Percentiles rank a stretch among this genome's conserved stretches.
Conservation (phyloP, 768 basidiomycete genomes). For the Xerocomellus chrysenteron region DNA sequence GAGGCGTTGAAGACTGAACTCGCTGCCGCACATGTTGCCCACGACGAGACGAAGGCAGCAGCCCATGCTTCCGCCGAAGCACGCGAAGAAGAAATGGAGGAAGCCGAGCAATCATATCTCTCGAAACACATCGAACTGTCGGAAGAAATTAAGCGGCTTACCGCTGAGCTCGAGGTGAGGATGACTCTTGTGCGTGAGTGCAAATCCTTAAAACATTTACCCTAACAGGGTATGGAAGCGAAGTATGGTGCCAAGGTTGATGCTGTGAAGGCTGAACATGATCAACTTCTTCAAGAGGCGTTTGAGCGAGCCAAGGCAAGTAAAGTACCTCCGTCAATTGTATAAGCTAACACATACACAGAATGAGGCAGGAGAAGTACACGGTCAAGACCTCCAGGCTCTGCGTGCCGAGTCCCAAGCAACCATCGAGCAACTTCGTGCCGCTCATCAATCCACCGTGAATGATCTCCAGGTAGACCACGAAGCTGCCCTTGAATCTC, state of each 20-base stretch:
- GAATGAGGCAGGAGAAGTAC: conserved; percentile 69
- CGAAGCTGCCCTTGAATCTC: conserved; percentile 53
- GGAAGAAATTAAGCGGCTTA: conserved; percentile 55
- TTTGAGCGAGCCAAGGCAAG: conserved; percentile 78
- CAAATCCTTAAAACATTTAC: neutral
- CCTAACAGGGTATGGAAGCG: conserved; percentile 60
- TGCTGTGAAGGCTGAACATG: conserved; percentile 63
- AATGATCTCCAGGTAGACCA: conserved; percentile 67
- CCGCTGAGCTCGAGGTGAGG: conserved; percentile 64
- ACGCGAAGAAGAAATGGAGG: conserved; percentile 49
- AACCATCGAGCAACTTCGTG: conserved; percentile 67
- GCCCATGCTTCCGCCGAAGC: conserved; percentile 45
- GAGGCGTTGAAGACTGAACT: conserved; percentile 49
- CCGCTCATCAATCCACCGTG: conserved; percentile 58
- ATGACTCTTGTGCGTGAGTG: neutral
- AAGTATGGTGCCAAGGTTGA: conserved; percentile 68
- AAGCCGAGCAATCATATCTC: conserved; percentile 49
- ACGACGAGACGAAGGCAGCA: conserved; percentile 49
- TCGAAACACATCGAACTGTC: conserved; percentile 52
- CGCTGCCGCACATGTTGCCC: conserved; percentile 41
- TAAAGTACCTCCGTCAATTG: neutral
- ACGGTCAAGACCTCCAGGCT: conserved; percentile 67
- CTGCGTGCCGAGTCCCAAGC: conserved; percentile 65
- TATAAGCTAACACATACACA: conserved; percentile 30
- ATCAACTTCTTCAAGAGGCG: conserved; percentile 58